Percentiles rank a stretch among this genome's conserved stretches.
phyloP scores from a whole-genome alignment of 2,329 filamentous ascomycete genomes.

The Cercospora beticola region DNA sequence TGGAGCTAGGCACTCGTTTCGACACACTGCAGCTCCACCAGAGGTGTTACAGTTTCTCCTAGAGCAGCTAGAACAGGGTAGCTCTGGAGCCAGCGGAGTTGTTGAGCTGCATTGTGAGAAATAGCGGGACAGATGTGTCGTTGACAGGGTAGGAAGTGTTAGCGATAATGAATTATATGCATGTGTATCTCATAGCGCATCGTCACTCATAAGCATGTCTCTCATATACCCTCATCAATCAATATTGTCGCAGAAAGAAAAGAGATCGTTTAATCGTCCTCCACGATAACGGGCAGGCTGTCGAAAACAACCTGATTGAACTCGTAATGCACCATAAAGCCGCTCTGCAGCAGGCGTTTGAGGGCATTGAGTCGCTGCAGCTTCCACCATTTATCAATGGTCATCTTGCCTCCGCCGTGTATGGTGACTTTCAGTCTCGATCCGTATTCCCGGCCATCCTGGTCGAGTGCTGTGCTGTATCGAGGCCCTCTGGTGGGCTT shows the following conservation, averaged over 20 bases:
- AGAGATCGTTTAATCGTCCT: slow-evolving; percentile 24
- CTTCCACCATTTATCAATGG: slow-evolving; percentile 74
- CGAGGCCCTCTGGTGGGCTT: slow-evolving; percentile 65
- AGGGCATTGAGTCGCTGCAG: slow-evolving; percentile 62
- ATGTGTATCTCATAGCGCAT: background rate
- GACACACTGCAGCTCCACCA: slow-evolving; percentile 4
- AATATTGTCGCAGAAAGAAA: background rate
- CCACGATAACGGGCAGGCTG: slow-evolving; percentile 50
- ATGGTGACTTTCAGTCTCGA: slow-evolving; percentile 63
- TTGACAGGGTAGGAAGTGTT: background rate
- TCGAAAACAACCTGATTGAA: slow-evolving; percentile 62
- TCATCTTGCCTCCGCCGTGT: slow-evolving; percentile 56
- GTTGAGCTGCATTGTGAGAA: background rate
- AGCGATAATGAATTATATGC: background rate
- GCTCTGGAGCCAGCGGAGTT: background rate
- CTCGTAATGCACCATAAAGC: slow-evolving; percentile 64
- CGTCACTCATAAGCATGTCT: background rate
- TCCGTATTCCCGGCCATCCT: slow-evolving; percentile 61
- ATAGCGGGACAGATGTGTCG: background rate
- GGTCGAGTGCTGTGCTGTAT: slow-evolving; percentile 63
- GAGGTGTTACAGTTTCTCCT: slow-evolving; percentile 11
- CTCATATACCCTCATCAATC: background rate
- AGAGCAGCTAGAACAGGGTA: slow-evolving; percentile 2
- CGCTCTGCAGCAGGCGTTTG: slow-evolving; percentile 60
- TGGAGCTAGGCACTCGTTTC: background rate